A percentile compares a stretch with the other conserved stretches of the same genome.
These are phyloP conservation scores for Diaporthe citrichinensis DNA, from an alignment of 2,329 filamentous ascomycete species.

Conservation along the genomic window DNA sequence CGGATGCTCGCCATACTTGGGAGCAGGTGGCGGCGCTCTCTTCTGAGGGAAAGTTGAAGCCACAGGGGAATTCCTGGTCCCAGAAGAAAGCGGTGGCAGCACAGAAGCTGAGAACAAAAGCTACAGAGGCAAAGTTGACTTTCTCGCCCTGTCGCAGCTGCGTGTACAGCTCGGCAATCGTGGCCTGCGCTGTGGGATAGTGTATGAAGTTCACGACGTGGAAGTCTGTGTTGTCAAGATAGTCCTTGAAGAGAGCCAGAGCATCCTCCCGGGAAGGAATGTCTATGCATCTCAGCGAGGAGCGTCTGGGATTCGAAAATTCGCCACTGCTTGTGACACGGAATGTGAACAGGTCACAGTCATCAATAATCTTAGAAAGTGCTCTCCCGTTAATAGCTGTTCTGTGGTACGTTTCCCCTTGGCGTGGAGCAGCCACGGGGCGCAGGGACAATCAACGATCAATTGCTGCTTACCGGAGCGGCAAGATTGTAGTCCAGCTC, in stretches of 20 bases:
- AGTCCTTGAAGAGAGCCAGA: slow-evolving; percentile 48
- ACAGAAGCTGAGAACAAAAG: slow-evolving; percentile 48
- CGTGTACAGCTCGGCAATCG: slow-evolving; percentile 45
- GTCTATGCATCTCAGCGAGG: slow-evolving; percentile 23
- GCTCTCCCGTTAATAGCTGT: background rate
- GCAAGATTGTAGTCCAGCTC: slow-evolving; percentile 37
- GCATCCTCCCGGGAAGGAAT: slow-evolving; percentile 44
- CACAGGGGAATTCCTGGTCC: slow-evolving; percentile 26
- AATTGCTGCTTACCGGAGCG: slow-evolving; percentile 25
- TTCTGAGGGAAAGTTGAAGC: slow-evolving; percentile 41
- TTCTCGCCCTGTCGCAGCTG: slow-evolving; percentile 37
- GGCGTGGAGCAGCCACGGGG: background rate
- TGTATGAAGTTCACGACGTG: slow-evolving; percentile 41
- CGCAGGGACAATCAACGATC: background rate
- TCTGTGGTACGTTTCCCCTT: no score
- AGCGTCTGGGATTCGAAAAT: background rate
- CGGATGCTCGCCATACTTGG: slow-evolving; percentile 51
- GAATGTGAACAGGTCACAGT: slow-evolving; percentile 34
- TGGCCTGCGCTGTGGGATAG: slow-evolving; percentile 43
- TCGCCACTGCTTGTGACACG: slow-evolving; percentile 14
- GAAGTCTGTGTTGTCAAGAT: slow-evolving; percentile 46
- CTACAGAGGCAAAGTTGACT: slow-evolving; percentile 43
- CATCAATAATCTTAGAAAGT: slow-evolving; percentile 17
- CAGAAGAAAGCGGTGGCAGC: slow-evolving; percentile 50
- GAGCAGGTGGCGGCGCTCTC: slow-evolving; percentile 42